Conservation (phyloP, 306 rosid species). For the Fragaria nilgerrensis region DNA sequence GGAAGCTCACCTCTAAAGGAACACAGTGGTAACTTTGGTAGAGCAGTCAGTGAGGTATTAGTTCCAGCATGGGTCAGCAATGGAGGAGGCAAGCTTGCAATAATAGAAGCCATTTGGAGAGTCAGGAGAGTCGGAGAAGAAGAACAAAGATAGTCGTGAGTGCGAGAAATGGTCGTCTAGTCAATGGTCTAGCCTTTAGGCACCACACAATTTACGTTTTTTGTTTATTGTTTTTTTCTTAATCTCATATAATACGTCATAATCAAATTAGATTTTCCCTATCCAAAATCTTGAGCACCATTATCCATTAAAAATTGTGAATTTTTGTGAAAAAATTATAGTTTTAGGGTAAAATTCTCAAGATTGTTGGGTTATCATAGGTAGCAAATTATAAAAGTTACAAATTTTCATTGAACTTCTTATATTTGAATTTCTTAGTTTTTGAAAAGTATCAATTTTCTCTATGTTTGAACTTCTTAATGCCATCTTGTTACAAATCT, state of each 20-base stretch:
- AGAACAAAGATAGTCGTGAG: neutral
- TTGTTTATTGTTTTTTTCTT: neutral
- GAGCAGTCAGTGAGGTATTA: constrained; percentile 28
- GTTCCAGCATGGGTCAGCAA: constrained; percentile 39
- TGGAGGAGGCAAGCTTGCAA: constrained; percentile 56
- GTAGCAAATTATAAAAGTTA: no score
- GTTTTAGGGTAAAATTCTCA: no score
- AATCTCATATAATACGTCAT: neutral
- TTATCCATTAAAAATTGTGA: neutral
- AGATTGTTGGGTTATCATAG: no score
- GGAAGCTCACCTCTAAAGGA: constrained; percentile 32
- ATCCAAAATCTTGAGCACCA: neutral
- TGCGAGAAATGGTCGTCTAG: neutral
- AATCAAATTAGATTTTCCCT: neutral
- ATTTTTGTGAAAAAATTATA: no score
- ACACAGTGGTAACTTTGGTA: constrained; percentile 35
- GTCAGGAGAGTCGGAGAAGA: neutral
- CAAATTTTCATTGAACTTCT: no score
- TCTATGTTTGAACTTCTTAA: no score
- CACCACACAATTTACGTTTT: neutral
- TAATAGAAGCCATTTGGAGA: constrained; percentile 52
- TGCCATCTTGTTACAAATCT: no score
- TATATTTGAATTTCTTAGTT: no score
- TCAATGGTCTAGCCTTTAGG: neutral
- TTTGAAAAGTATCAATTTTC: no score